These are phyloP conservation scores for Boletus fagicola DNA, from an alignment of 768 basidiomycete genomes.

Conservation along the genomic window DNA sequence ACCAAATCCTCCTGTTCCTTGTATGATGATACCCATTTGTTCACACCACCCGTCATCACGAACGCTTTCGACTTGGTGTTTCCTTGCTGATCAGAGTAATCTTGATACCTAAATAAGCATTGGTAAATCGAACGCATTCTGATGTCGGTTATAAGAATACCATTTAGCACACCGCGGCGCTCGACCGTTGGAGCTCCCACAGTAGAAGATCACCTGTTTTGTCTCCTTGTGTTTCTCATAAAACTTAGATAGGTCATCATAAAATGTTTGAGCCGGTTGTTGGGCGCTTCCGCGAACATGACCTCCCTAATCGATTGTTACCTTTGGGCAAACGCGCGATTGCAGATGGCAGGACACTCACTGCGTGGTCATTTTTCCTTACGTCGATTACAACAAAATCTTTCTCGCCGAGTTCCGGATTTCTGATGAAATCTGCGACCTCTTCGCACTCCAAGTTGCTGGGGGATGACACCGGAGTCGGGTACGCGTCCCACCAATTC, in stretches of 20 bases:
- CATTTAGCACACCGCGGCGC: constrained; percentile 56
- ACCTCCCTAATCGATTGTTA: constrained; percentile 41
- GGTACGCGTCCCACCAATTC: constrained; percentile 58
- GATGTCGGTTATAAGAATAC: constrained; percentile 29
- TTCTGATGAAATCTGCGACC: constrained; percentile 35
- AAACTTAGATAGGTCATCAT: constrained; percentile 42
- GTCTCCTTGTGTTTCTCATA: constrained; percentile 41
- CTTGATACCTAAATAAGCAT: constrained; percentile 44
- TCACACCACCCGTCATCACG: constrained; percentile 44
- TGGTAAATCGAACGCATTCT: not conserved
- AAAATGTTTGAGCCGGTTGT: constrained; percentile 50
- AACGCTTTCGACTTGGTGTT: constrained; percentile 38
- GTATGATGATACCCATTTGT: constrained; percentile 38
- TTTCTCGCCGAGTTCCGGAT: constrained; percentile 5
- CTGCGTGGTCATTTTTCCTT: constrained; percentile 44
- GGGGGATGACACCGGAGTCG: constrained; percentile 34
- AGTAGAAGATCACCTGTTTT: constrained; percentile 52
- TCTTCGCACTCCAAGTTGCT: constrained; percentile 34
- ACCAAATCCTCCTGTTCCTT: constrained; percentile 26
- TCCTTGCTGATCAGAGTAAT: constrained; percentile 38
- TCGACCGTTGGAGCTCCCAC: constrained; percentile 49
- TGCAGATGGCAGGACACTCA: constrained; percentile 22
- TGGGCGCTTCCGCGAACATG: constrained; percentile 53
- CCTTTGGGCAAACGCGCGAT: not conserved
- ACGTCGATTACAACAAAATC: constrained; percentile 51